Conservation (phyloP, 2,329 filamentous ascomycete species). For the Pestalotiopsis sp. region DNA sequence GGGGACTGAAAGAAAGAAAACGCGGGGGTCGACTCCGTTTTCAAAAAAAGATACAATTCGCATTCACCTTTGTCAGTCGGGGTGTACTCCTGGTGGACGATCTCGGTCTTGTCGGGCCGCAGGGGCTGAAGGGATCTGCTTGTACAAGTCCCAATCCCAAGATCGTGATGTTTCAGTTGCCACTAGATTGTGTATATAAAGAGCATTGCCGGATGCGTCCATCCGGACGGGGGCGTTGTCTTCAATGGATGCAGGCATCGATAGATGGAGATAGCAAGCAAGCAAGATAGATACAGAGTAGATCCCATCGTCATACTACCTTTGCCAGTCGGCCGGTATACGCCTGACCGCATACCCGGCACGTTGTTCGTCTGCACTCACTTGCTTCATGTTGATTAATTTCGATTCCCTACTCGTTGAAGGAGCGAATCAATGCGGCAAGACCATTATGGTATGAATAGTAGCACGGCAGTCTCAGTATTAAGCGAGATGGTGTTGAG, state of each 20-base stretch:
- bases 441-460: background rate
- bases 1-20: too few relatives aligned
- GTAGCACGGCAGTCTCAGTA: background rate
- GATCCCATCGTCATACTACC: background rate
- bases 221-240: background rate
- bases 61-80: background rate
- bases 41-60: too few relatives aligned
- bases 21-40: too few relatives aligned
- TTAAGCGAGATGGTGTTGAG: background rate
- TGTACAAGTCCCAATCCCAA: background rate
- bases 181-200: background rate
- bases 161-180: background rate
- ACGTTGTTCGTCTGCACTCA: background rate
- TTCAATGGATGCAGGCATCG: background rate
- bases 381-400: background rate
- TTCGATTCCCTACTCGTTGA: background rate
- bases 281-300: background rate
- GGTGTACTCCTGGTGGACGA: background rate
- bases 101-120: background rate
- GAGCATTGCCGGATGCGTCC: background rate
- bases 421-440: background rate
- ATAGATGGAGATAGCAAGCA: background rate
- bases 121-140: background rate
- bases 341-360: background rate
- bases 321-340: background rate